Base-by-base conservation (phyloP, 2,329 filamentous ascomycete species). In the Beauveria australis region DNA sequence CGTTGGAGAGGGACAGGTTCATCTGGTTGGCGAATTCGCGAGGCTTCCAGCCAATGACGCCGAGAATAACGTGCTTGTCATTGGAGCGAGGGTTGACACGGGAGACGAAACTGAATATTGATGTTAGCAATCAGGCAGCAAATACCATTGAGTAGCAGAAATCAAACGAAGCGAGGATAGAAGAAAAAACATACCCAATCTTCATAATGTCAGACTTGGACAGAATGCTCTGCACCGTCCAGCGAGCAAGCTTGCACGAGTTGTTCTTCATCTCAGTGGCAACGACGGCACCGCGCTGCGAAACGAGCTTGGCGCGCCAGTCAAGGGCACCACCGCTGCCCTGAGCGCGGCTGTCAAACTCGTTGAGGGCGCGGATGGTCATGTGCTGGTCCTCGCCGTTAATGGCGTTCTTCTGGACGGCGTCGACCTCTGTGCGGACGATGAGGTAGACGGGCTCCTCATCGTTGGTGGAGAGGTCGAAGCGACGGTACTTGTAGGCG, bases 211-310 rank as follows among this genome's bases (percentile, higher is more conserved):
- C 94, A n/a, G 94, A 92, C 79, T 92, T 92, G 74, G 93, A 92
- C 62, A 99, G 85, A 71, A 99, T 97, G 72, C 89, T 91, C 81
- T 99, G 94, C 48, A 93, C 91, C 37, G 94, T 96, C 94, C 94
- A 99, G 74, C 94, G 84, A 62, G 94, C 94, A 64, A 99, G 87
- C 82, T 99, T 99, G 89, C 91, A 96, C 72, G 87, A 92, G 85
- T 99, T 99, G 86, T 99, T 99, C 90, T 99, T 99, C 94, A 99
- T 99, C 81, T 99, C 94, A 14, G 94, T 99, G 22, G 94, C 94
- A 28, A 99, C 89, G 48, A 99, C 93, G 61, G 94, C 94, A 86
- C 94, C 94, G 70, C 94, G 89, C 80, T 97, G 92, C 69, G 88
- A 91, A 65, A 90, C 89, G 63, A 99, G 85, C 84, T 99, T 99